These are phyloP conservation scores for Penicillium sp. DNA, from an alignment of 2,329 filamentous ascomycete genomes.

Conservation along the genomic window DNA sequence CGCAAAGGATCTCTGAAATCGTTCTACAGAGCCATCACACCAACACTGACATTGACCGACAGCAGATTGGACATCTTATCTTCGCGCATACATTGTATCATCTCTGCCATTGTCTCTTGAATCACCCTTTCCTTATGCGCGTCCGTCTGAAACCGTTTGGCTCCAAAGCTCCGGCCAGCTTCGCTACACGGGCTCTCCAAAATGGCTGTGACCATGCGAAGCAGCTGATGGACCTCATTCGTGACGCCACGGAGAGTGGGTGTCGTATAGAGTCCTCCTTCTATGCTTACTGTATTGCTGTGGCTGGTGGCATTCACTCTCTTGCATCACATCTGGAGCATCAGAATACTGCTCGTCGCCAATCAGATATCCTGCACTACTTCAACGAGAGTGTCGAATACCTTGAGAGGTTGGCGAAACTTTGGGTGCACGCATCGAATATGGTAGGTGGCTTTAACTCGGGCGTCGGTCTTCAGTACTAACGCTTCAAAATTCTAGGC, in stretches of 20 bases:
- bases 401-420: slow-evolving; percentile 23
- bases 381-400: slow-evolving; percentile 26
- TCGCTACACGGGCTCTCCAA: slow-evolving; percentile 36
- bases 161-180: slow-evolving; percentile 39
- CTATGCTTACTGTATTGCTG: slow-evolving; percentile 42
- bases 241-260: slow-evolving; percentile 28
- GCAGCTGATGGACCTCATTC: slow-evolving; percentile 36
- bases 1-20: slow-evolving; percentile 28
- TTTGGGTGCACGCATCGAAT: slow-evolving; percentile 33
- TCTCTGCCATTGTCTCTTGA: slow-evolving; percentile 44
- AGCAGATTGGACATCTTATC: slow-evolving; percentile 35
- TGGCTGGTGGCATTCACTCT: slow-evolving; percentile 34
- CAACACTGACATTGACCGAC: slow-evolving; percentile 25
- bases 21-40: neutral
- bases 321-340: slow-evolving; percentile 24
- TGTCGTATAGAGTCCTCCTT: slow-evolving; percentile 38
- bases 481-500: slow-evolving; percentile 11
- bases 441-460: slow-evolving; percentile 27
- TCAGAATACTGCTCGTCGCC: slow-evolving; percentile 7
- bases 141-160: slow-evolving; percentile 34
- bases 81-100: slow-evolving; percentile 45
- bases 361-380: slow-evolving; percentile 23
- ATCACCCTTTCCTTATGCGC: slow-evolving; percentile 45
- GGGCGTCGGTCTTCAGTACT: neutral
- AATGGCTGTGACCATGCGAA: slow-evolving; percentile 39